Conservation (phyloP, 139 green algal genomes). For the Zygnema circumcarinatum region DNA sequence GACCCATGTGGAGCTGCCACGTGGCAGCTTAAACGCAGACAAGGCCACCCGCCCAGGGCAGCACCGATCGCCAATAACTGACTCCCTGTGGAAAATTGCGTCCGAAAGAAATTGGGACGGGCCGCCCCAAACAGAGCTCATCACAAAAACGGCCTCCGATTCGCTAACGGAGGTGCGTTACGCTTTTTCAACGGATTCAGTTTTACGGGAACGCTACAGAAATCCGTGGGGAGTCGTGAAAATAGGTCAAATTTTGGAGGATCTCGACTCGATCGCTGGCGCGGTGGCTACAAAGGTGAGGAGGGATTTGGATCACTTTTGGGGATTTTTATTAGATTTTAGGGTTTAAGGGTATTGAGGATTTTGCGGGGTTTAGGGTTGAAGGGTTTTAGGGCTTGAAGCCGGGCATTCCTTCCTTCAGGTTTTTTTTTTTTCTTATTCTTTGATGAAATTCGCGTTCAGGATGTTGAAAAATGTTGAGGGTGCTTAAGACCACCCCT, state of each 20-base stretch:
- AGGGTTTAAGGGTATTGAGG: background rate
- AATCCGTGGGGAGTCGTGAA: constrained; percentile 78
- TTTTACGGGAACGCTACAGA: constrained; percentile 68
- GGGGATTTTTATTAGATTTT: constrained; percentile 63
- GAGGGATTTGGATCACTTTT: constrained; percentile 59
- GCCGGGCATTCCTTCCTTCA: no score
- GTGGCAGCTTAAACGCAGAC: background rate
- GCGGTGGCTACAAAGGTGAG: constrained; percentile 71
- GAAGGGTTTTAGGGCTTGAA: no score
- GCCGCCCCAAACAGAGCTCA: constrained; percentile 9
- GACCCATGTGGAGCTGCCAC: background rate
- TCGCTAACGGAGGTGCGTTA: constrained; percentile 59
- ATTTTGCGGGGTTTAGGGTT: background rate
- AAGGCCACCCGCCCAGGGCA: constrained; percentile 20
- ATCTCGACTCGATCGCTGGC: constrained; percentile 82
- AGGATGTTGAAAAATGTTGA: background rate
- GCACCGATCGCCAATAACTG: constrained; percentile 7
- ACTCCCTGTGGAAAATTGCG: constrained; percentile 14
- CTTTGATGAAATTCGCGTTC: no score
- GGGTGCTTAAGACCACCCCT: constrained; percentile 8
- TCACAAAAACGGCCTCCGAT: constrained; percentile 17
- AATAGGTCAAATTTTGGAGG: constrained; percentile 82
- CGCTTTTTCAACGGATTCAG: constrained; percentile 68
- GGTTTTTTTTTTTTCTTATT: no score
- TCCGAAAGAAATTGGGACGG: background rate